These are phyloP conservation scores for Russula compacta DNA, from an alignment of 768 basidiomycete genomes.

Conservation along the genomic window DNA sequence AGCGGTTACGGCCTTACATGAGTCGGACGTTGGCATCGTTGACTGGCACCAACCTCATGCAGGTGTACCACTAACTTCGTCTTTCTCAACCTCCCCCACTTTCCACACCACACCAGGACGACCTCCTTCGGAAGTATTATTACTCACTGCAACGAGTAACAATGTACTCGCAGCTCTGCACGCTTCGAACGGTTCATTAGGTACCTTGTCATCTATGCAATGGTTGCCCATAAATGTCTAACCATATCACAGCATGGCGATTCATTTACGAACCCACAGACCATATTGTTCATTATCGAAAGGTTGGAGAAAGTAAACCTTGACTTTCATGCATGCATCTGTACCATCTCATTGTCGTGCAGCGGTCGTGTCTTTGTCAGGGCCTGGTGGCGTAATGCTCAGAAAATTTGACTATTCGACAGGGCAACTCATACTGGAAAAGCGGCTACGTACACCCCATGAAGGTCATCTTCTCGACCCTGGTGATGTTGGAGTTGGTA, in stretches of 20 bases:
- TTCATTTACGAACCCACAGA: slow-evolving; percentile 66
- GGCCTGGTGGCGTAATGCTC: slow-evolving; percentile 58
- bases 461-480: slow-evolving; percentile 43
- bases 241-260: slow-evolving; percentile 57
- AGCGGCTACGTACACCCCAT: slow-evolving; percentile 41
- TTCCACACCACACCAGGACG: slow-evolving; percentile 36
- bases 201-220: slow-evolving; percentile 33
- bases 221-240: neutral
- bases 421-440: slow-evolving; percentile 62
- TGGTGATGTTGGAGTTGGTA: slow-evolving; percentile 48
- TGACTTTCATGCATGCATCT: neutral
- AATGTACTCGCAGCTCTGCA: slow-evolving; percentile 76
- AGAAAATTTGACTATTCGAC: slow-evolving; percentile 56
- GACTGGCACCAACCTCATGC: slow-evolving; percentile 82
- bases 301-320: slow-evolving; percentile 46
- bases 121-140: slow-evolving; percentile 33
- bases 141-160: slow-evolving; percentile 57
- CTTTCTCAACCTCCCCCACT: slow-evolving; percentile 45
- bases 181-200: slow-evolving; percentile 56
- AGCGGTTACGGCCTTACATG: slow-evolving; percentile 43
- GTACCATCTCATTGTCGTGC: neutral
- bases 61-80: slow-evolving; percentile 56
- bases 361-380: slow-evolving; percentile 72
- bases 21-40: slow-evolving; percentile 68
- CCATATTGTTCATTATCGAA: slow-evolving; percentile 53